A percentile compares a stretch with the other conserved stretches of the same genome.
These are phyloP conservation scores for Torulaspora maleeae DNA, from an alignment of 805 yeast species.

Conservation along the genomic window DNA sequence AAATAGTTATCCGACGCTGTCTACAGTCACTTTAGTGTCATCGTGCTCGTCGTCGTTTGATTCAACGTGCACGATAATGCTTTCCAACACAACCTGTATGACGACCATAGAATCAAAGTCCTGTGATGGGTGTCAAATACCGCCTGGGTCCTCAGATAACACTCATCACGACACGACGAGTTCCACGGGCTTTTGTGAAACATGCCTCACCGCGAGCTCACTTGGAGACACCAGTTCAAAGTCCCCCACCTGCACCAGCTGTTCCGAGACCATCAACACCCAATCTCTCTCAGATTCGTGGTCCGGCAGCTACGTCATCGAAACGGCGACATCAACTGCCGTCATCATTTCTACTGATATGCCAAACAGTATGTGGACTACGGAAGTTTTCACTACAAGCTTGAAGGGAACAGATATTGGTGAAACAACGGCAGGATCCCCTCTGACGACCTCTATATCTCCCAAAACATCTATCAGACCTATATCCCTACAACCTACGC, in stretches of 20 bases:
- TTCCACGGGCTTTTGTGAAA: not conserved
- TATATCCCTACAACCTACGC: constrained; percentile 9
- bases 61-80: not conserved
- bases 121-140: too few species aligned
- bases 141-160: too few species aligned
- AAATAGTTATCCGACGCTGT: not conserved
- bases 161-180: not conserved
- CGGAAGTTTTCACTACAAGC: too few species aligned
- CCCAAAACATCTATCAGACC: not conserved
- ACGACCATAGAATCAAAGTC: too few species aligned
- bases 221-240: not conserved
- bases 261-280: not conserved
- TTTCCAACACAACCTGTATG: not conserved
- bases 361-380: too few species aligned
- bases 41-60: not conserved
- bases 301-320: not conserved
- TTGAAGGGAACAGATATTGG: not conserved
- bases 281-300: not conserved
- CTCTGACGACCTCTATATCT: not conserved
- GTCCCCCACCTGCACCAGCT: not conserved
- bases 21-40: not conserved
- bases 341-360: too few species aligned
- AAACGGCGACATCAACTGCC: not conserved
- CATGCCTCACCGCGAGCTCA: not conserved
- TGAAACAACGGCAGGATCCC: not conserved